Base-by-base conservation (phyloP, 2,329 filamentous ascomycete genomes). In the Amylocarpus encephaloides region DNA sequence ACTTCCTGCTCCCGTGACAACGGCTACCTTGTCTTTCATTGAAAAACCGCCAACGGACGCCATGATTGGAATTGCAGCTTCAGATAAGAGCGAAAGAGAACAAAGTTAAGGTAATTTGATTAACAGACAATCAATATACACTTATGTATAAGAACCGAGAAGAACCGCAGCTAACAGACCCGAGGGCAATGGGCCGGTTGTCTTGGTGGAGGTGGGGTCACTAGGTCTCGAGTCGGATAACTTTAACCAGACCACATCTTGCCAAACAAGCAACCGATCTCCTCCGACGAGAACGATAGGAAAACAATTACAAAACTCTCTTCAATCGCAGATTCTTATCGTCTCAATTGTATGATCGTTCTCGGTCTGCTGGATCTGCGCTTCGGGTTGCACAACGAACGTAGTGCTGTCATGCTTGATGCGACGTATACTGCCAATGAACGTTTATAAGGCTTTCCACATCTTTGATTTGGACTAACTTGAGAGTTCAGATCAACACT, bases 1-100 rank as follows among this genome's bases (percentile, higher is more conserved):
- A 3, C 26, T 36, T n/a, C 47, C 47, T 5, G 32, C 47, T 15
- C 47, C 47, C 6, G 47, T 44, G n/a, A 49, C 40, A 5, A 49
- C 47, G 12, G 22, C 47, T 33, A 49, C 44, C 26, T 44, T 49
- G 22, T 43, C 26, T 33, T 49, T 38, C 12, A 49, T 26, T 15
- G 47, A 34, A 15, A 49, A 49, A 10, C 44, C 40, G 9, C 41
- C 47, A 9, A 49, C 16, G n/a, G 22, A 26, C 16, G 39, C 15
- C 26, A 43, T 49, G 16, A 6, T 36, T 38, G n/a, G 30, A 38
- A 32, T 41, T 41, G n/a, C 9, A 42, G n/a, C 5, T 6, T 36
- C 12, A 36, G 32, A 34, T 34, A 13, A 13, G 9, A 16, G 4
- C 3, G 34, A 5, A 16, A 16, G 34, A 36, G 9, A 16, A 29